Evolutionary conservation across 345 rosid species (phyloP).

Genomic region (Lumnitzera racemosa): DNA sequence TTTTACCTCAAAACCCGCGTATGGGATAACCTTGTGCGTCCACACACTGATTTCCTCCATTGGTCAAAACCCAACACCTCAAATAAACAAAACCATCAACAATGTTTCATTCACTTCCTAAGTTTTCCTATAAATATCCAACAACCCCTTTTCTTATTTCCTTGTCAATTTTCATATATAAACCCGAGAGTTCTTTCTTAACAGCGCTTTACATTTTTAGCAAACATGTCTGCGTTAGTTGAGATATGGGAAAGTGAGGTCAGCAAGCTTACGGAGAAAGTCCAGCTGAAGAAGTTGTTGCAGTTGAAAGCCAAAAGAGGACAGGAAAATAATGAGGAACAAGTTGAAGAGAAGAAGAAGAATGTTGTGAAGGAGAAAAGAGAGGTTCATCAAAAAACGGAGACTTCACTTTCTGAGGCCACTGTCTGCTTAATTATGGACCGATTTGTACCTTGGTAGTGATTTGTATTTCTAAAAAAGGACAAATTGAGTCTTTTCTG

Average conservation of each 20-base stretch:
- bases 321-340: slow-evolving; percentile 18
- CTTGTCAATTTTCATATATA: no score
- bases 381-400: slow-evolving; percentile 21
- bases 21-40: no score
- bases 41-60: no score
- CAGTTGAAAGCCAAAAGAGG: slow-evolving; percentile 7
- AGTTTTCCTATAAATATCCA: no score
- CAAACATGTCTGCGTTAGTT: slow-evolving; percentile 7
- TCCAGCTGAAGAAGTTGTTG: neutral
- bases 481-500: no score
- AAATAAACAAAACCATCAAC: no score
- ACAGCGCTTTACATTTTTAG: no score
- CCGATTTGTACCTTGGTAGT: slow-evolving; percentile 68
- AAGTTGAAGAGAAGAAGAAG: slow-evolving; percentile 9
- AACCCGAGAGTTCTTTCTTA: no score
- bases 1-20: no score
- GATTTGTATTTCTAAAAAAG: neutral
- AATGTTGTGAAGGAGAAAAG: slow-evolving; percentile 6
- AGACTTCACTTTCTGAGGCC: slow-evolving; percentile 46
- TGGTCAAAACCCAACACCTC: no score
- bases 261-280: slow-evolving; percentile 8
- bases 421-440: slow-evolving; percentile 74
- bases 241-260: slow-evolving; percentile 12
- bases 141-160: no score
- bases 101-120: no score